A percentile compares a stretch with the other conserved stretches of the same genome.
Conservation (phyloP, 108 stramenopile genomes). For the Thalassiosira profunda region DNA sequence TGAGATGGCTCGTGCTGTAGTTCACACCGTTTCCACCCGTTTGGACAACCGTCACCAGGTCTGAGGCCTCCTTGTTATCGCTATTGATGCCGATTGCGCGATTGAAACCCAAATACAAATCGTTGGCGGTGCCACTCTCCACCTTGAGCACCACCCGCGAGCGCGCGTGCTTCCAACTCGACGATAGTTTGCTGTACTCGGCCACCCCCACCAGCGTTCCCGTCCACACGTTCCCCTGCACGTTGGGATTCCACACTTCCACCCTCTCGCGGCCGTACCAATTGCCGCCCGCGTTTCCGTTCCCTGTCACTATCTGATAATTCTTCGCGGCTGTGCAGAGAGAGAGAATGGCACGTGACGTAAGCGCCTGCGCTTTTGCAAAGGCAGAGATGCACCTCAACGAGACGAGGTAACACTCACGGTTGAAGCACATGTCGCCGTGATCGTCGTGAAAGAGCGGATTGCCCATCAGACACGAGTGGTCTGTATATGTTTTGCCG, state of each 20-base stretch:
- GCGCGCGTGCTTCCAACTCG: neutral
- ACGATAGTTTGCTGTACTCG: neutral
- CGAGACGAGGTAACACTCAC: no score
- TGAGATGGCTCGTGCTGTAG: no score
- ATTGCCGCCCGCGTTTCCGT: no score
- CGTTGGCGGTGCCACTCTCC: neutral
- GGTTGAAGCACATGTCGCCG: conserved; percentile 5
- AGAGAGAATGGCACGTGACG: no score
- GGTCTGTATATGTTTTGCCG: conserved; percentile 31
- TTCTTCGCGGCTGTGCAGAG: conserved; percentile 8
- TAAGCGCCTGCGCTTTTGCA: no score
- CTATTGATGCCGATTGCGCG: neutral
- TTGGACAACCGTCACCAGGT: neutral
- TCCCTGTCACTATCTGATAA: neutral
- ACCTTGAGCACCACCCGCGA: neutral
- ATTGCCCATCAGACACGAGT: conserved; percentile 45
- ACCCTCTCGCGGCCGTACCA: no score
- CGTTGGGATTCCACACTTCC: no score
- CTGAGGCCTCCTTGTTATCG: neutral
- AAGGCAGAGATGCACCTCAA: no score
- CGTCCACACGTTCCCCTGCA: no score
- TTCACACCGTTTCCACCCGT: neutral
- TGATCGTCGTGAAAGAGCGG: conserved; percentile 6
- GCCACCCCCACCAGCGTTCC: neutral
- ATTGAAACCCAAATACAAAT: neutral